Evolutionary conservation across 331 rosid species (phyloP).

Genomic region (Phaseolus coccineus): DNA sequence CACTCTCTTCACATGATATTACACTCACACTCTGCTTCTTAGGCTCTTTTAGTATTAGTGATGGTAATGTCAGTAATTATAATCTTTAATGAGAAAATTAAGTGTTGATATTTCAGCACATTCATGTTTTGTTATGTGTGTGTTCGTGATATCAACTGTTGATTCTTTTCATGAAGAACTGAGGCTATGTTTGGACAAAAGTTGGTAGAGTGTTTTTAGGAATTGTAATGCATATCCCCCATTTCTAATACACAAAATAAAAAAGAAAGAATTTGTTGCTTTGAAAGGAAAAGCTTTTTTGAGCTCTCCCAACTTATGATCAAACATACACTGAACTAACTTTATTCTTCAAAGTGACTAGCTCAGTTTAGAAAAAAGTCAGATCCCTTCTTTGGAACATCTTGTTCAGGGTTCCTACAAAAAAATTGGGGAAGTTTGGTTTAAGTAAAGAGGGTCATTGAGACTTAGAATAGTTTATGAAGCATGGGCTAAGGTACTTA

Average conservation of each 20-base stretch:
- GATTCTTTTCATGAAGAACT: background rate
- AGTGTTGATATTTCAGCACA: background rate
- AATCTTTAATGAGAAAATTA: background rate
- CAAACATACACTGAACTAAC: background rate
- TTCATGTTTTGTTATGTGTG: background rate
- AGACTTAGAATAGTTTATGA: background rate
- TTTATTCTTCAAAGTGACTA: background rate
- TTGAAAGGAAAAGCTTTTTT: background rate
- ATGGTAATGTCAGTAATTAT: background rate
- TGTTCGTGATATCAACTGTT: background rate
- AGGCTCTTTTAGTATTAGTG: background rate
- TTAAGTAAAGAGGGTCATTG: background rate
- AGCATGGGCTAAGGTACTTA: background rate
- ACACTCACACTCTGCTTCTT: background rate
- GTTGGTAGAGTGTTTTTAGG: background rate
- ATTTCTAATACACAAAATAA: background rate
- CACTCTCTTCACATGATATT: background rate
- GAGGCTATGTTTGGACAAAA: background rate
- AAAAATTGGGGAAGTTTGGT: background rate
- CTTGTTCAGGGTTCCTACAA: background rate
- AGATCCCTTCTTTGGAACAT: background rate
- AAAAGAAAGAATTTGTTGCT: background rate
- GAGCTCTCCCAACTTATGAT: no score
- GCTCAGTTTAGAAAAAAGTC: background rate
- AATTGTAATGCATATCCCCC: background rate